Base-by-base conservation (phyloP, 805 yeast species). In the Wickerhamomyces bisporus region DNA sequence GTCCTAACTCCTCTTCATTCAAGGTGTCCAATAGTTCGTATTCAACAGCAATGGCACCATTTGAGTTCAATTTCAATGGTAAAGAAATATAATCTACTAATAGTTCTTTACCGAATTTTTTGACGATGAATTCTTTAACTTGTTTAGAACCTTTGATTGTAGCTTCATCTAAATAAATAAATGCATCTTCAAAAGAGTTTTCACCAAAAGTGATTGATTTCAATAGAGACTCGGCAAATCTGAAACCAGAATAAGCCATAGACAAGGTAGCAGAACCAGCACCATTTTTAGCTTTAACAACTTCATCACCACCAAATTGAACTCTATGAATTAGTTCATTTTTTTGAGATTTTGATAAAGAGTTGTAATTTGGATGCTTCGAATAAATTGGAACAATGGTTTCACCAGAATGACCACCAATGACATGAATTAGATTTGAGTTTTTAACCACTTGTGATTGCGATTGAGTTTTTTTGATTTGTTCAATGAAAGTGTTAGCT, bases 271-370 rank as follows among this genome's bases (percentile, higher is more conserved):
- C 97, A 34, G 96, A 86, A 29, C 97, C 97, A 36, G 81, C 81
- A 47, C 97, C 97, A 53, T 86, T 82, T 70, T 89, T 89, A 40
- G 97, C 97, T 68, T 84, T 72, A 47, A 89, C 98, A 34, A 89
- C 95, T 65, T 91, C 97, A 61, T 89, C 98, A 59, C 98, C 98
- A 45, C 95, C 95, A 53, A 83, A 88, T 69, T 89, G 97, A 50
- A 89, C 89, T 66, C 98, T 79, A 73, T 86, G 73, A 54, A 87
- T 77, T 52, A 89, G 75, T 60, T 55, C 53, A 55, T 51, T 57
- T 57, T 41, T 55, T 39, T 44, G 35, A 14, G 35, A 18, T 39
- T 47, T 49, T 49, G 37, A 42, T 48, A 43, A 48, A 31, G 31
- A 28, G n/a, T 35, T 25, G 35, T 40, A 52, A 19, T 44, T 41